Conservation (phyloP, 306 rosid genomes). For the Dalbergia cochinchinensis region DNA sequence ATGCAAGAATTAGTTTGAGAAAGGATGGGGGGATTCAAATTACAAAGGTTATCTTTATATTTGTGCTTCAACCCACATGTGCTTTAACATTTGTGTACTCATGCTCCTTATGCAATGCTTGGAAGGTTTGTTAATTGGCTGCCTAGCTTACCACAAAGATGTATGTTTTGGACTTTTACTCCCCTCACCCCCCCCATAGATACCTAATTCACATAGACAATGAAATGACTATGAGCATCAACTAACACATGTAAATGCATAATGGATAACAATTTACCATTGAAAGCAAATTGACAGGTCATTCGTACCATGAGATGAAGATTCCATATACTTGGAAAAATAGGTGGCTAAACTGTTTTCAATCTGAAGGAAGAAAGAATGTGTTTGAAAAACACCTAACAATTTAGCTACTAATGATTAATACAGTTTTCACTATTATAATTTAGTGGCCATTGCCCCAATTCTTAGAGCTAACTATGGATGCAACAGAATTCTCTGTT, state of each 20-base stretch:
- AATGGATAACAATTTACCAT: conserved; percentile 32
- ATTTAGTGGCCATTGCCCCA: conserved; percentile 49
- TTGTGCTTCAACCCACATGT: conserved; percentile 99
- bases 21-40: too few species aligned
- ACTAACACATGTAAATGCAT: conserved; percentile 32
- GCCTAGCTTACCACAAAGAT: conserved; percentile 61
- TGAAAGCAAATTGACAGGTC: conserved; percentile 35
- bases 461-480: too few species aligned
- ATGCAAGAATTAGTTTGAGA: too few species aligned
- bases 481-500: too few species aligned
- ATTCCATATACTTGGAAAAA: conserved; percentile 46
- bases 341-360: conserved; percentile 50
- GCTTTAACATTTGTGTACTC: conserved; percentile 56
- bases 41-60: too few species aligned
- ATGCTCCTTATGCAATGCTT: conserved; percentile 60
- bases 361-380: conserved; percentile 52
- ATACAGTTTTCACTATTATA: conserved; percentile 33
- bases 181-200: conserved; percentile 47
- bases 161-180: conserved; percentile 57
- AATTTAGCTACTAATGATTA: conserved; percentile 18
- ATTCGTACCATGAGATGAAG: conserved; percentile 62
- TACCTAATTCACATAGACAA: conserved; percentile 47
- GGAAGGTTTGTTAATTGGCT: conserved; percentile 84
- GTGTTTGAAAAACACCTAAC: conserved; percentile 9
- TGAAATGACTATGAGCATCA: conserved; percentile 49